phyloP scores from a whole-genome alignment of 164 flowering plant genomes.

The Liquidambar formosana region DNA sequence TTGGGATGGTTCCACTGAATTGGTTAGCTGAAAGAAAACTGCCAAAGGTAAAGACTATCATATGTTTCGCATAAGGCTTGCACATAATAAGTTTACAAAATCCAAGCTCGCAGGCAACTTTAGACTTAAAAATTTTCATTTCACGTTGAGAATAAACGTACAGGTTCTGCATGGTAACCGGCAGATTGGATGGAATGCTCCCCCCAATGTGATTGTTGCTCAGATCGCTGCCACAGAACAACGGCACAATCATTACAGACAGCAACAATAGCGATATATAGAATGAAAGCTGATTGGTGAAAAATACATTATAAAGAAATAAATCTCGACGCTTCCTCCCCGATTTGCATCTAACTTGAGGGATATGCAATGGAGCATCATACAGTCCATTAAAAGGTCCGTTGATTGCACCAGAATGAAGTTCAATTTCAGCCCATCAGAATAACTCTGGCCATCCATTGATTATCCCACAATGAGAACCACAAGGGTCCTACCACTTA shows the following conservation, averaged over 20 bases:
- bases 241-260: background rate
- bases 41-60: slow-evolving; percentile 36
- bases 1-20: slow-evolving; percentile 85
- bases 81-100: background rate
- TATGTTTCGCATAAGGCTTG: slow-evolving; percentile 2
- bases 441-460: too few relatives aligned
- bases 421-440: too few relatives aligned
- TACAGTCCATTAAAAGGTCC: too few relatives aligned
- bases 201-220: slow-evolving; percentile 71
- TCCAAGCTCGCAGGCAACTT: slow-evolving; percentile 2
- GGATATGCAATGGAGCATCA: background rate
- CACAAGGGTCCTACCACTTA: too few relatives aligned
- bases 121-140: background rate
- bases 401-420: too few relatives aligned
- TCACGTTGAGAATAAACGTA: slow-evolving; percentile 35
- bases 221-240: slow-evolving; percentile 56
- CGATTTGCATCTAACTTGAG: background rate
- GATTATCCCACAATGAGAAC: too few relatives aligned
- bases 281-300: background rate
- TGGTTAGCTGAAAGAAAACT: slow-evolving; percentile 93
- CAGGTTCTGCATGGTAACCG: slow-evolving; percentile 63
- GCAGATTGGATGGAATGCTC: slow-evolving; percentile 67
- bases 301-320: background rate
- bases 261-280: too few relatives aligned
- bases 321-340: background rate